A percentile compares a stretch with the other conserved stretches of the same genome.
Conservation (phyloP, 805 yeast species). For the Candida montana region DNA sequence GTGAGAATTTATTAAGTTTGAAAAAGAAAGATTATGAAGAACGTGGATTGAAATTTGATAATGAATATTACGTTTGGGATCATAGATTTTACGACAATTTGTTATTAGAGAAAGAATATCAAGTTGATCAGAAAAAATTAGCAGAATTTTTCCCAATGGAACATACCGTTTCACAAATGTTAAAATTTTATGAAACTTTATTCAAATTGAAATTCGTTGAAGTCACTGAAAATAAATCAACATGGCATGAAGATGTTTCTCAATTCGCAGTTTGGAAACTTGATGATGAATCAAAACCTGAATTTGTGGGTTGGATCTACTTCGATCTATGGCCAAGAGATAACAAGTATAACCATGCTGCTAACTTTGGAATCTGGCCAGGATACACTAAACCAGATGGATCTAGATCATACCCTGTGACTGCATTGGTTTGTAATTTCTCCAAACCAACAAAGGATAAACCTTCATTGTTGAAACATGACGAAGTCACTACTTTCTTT, state of each 20-base stretch:
- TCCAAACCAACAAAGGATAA: slow-evolving; percentile 65
- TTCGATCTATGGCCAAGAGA: slow-evolving; percentile 82
- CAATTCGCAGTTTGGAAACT: slow-evolving; percentile 67
- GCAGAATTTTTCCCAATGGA: slow-evolving; percentile 77
- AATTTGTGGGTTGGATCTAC: slow-evolving; percentile 72
- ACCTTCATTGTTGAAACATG: slow-evolving; percentile 66
- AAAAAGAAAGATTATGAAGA: slow-evolving; percentile 48
- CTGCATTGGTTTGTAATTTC: slow-evolving; percentile 81
- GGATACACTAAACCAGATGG: slow-evolving; percentile 50
- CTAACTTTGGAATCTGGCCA: slow-evolving; percentile 65
- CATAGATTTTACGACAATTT: slow-evolving; percentile 59
- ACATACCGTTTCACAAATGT: slow-evolving; percentile 62
- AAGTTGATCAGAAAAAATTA: slow-evolving; percentile 67
- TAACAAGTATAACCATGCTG: slow-evolving; percentile 87
- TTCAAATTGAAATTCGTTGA: slow-evolving; percentile 65
- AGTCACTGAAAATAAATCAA: slow-evolving; percentile 33
- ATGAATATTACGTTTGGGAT: slow-evolving; percentile 65
- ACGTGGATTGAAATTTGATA: slow-evolving; percentile 38
- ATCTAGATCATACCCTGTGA: slow-evolving; percentile 54
- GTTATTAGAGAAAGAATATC: slow-evolving; percentile 60
- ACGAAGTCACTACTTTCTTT: slow-evolving; percentile 78
- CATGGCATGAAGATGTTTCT: slow-evolving; percentile 79
- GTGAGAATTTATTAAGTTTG: slow-evolving; percentile 40
- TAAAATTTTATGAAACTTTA: slow-evolving; percentile 61
- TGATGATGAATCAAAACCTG: slow-evolving; percentile 43